Base-by-base conservation (phyloP, 2,329 filamentous ascomycete genomes). In the Allantophomopsis cytisporea region DNA sequence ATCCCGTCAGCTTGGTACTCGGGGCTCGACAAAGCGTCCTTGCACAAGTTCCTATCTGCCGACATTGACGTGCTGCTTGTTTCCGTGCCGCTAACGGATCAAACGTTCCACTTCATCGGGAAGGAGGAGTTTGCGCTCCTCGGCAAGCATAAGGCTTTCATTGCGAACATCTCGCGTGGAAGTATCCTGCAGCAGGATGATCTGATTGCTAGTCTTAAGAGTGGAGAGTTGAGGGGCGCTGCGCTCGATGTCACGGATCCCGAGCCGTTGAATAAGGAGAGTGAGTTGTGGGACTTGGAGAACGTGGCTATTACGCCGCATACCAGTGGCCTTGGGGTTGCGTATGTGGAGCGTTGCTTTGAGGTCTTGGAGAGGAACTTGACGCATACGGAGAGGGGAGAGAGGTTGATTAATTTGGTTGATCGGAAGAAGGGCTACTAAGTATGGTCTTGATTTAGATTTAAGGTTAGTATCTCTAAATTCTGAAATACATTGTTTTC, bases 171-270 rank as follows among this genome's bases (percentile, higher is more conserved):
- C 42, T 68, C 73, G 0, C 65, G 79, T 5, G 79, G 79, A 0
- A 61, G 62, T 28, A 70, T 82, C 33, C 56, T 83, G 12, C 65
- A 80, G 39, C 72, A 77, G 45, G 58, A 64, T n/a, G 73, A 71
- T 5, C 51, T 83, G 36, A 65, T 80, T 31, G 58, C 55, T 2
- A 69, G 74, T 1, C 52, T 82, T 28, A 58, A 58, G 17, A 57
- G 63, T 0, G 68, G 67, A 0, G 63, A 66, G 2, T 52, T 83
- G 21, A 58, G 64, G 18, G 78, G 77, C 21, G 79, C 77, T 0
- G 75, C 76, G 3, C 56, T 83, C 30, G 79, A 83, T 59, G 78
- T 83, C 2, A 74, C 77, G 12, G 76, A 81, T 46, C 77, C 78
- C 0, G 79, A 83, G 50, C 79, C 79, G 0, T 53, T 83, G 45